Evolutionary conservation across 768 basidiomycete genomes (phyloP), one percentile per base, ranked within the genome.

Genomic region (Dendrothele bispora): DNA sequence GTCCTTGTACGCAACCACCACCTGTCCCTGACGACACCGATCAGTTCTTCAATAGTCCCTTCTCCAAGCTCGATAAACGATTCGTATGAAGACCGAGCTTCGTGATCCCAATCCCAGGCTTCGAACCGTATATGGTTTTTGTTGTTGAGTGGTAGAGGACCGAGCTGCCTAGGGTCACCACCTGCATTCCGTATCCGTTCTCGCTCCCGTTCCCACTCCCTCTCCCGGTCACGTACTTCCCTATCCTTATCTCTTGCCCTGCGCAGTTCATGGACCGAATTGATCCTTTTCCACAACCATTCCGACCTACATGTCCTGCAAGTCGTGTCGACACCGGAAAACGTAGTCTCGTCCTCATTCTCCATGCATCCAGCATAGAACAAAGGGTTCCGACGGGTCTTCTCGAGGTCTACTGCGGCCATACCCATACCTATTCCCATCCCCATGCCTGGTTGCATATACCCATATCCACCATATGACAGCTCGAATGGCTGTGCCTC

Each of bases 51-150:
- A 49, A 90, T 77, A 5, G 72, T 77, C 18, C 88, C 88, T 53
- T 90, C 88, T 3, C 78, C 86, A 21, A 86, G 69, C 48, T 89
- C 87, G 30, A 89, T 64, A 65, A 86, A 91, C n/a, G 76, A 76
- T 43, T 86, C 85, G 11, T 90, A 73, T 7, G 74, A 73, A 55
- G 82, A 80, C 36, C 84, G 74, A 48, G 74, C 72, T 53, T 77
- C 72, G n/a, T n/a, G n/a, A n/a, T n/a, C n/a, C 71, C 72, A 73
- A 53, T 80, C 79, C 25, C 22, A n/a, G 14, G 49, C 44, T 26
- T 1, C 59, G 56, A 32, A 64, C 55, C 53, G 53, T 55, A 49
- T 63, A 5, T 29, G 14, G 7, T 24, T 41, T 79, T 77, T n/a
- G n/a, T n/a, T n/a, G n/a, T n/a, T n/a, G n/a, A n/a, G n/a, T n/a